Conservation (phyloP, 768 basidiomycete species). For the Pleurotus sapidus region DNA sequence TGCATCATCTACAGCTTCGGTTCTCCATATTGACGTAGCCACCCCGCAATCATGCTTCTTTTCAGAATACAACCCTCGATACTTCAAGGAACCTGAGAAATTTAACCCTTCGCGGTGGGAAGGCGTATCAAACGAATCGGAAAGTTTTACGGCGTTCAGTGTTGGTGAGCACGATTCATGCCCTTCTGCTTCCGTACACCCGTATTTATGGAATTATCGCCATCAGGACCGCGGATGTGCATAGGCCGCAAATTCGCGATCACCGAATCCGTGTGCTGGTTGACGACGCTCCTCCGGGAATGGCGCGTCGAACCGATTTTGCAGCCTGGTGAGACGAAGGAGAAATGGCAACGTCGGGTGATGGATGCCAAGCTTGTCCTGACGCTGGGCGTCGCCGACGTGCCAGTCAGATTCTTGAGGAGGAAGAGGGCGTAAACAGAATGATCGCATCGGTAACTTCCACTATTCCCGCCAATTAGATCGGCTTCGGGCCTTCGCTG, state of each 20-base stretch:
- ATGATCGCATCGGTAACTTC: too few species aligned
- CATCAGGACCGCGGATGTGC: constrained; percentile 47
- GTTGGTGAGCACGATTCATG: constrained; percentile 23
- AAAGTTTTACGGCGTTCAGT: constrained; percentile 45
- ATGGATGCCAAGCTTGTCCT: constrained; percentile 33
- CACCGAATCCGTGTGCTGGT: constrained; percentile 49
- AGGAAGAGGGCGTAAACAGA: not conserved
- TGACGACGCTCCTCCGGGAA: constrained; percentile 48
- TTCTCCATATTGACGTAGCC: not conserved
- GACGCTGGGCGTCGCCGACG: constrained; percentile 22
- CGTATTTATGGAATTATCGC: not conserved
- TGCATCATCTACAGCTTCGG: constrained; percentile 10
- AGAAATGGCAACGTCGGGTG: constrained; percentile 33
- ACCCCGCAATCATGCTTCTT: not conserved
- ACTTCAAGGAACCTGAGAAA: constrained; percentile 44
- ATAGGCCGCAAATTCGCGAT: constrained; percentile 55
- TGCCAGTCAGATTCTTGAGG: constrained; percentile 15
- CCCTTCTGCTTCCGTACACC: too few species aligned
- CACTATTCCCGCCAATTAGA: too few species aligned
- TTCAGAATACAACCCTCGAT: constrained; percentile 47
- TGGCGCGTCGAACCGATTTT: constrained; percentile 50
- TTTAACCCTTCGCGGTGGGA: constrained; percentile 53
- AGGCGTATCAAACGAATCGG: constrained; percentile 36
- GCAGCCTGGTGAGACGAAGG: constrained; percentile 32
- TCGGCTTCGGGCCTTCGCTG: too few species aligned